Conservation (phyloP, 2,329 filamentous ascomycete genomes). For the Myriosclerotinia duriaeana region DNA sequence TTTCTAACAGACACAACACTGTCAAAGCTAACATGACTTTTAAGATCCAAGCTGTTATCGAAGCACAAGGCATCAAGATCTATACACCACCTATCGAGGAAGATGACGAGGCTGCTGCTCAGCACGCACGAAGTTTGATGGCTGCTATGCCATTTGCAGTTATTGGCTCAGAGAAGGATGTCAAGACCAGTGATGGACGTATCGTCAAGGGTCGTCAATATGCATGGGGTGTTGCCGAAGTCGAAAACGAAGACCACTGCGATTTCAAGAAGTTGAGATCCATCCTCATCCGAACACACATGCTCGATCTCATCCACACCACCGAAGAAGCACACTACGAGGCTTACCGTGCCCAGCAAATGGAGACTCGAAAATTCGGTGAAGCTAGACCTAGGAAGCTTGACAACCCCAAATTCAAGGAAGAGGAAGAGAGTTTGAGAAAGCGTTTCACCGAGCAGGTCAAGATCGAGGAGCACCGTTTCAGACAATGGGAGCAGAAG, state of each 20-base stretch:
- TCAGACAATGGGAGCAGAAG: slow-evolving; percentile 99
- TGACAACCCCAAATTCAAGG: slow-evolving; percentile 99
- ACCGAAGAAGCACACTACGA: slow-evolving; percentile 99
- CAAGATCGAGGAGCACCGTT: slow-evolving; percentile 99
- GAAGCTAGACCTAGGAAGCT: slow-evolving; percentile 96
- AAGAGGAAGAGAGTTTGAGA: slow-evolving; percentile 95
- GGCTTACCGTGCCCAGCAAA: slow-evolving; percentile 97
- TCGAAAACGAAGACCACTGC: slow-evolving; percentile 99
- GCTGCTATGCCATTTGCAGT: slow-evolving; percentile 98
- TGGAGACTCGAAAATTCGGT: slow-evolving; percentile 99
- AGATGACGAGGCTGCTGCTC: slow-evolving; percentile 92
- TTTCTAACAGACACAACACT: slow-evolving; percentile 2
- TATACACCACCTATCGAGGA: slow-evolving; percentile 98
- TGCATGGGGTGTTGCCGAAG: slow-evolving; percentile 98
- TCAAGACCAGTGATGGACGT: slow-evolving; percentile 91
- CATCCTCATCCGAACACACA: slow-evolving; percentile 97
- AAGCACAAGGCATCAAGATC: slow-evolving; percentile 99
- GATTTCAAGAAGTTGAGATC: slow-evolving; percentile 99
- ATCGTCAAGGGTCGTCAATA: slow-evolving; percentile 99
- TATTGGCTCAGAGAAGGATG: slow-evolving; percentile 98
- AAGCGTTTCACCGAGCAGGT: slow-evolving; percentile 99
- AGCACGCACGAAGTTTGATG: slow-evolving; percentile 93
- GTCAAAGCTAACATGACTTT: slow-evolving; percentile 36
- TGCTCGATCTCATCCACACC: slow-evolving; percentile 99
- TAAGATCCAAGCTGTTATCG: slow-evolving; percentile 90